Base-by-base conservation (phyloP, 2,329 filamentous ascomycete species). In the Aureobasidium lini region DNA sequence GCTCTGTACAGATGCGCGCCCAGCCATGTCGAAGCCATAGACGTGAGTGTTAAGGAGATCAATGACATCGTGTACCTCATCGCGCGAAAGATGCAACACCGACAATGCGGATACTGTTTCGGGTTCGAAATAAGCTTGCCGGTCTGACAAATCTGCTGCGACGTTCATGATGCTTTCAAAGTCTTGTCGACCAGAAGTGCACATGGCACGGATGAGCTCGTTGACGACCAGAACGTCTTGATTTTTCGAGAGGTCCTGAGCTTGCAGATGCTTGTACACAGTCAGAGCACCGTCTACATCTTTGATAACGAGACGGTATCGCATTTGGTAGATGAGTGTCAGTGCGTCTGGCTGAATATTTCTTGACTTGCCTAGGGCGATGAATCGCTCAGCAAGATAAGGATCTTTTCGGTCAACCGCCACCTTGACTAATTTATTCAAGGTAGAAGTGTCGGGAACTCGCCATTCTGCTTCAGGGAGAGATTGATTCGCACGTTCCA, bases 21-120 rank as follows among this genome's bases (percentile, higher is more conserved):
- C 88, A 11, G 81, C 77, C 28, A 85, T 79, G 47, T 88, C 88
- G 70, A 84, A 90, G 59, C 86, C 81, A 64, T 85, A 84, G 4
- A 84, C 82, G 65, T 94, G 86, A 4, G 87, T 80, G 28, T 91
- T 90, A 15, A 97, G 81, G 0, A 95, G 81, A 68, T 95, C 90
- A 62, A 90, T 87, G 4, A 90, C 85, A 62, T 95, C 90, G 63
- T 86, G 84, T 44, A 85, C 80, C 69, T 95, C 89, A 66, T 90
- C 87, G 42, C 87, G 84, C 62, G 83, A 81, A 10, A 96, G 79
- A 65, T 95, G 88, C 43, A 88, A 77, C 46, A 86, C 77, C 61
- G 86, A 88, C n/a, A 96, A 77, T 0, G 83, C 81, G 6, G 86
- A 84, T 0, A 94, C 83, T 0, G 91, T 95, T 44, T 85, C 80